These are phyloP conservation scores for Aspergillus bridgeri DNA, from an alignment of 495 filamentous ascomycete species.

Conservation along the genomic window DNA sequence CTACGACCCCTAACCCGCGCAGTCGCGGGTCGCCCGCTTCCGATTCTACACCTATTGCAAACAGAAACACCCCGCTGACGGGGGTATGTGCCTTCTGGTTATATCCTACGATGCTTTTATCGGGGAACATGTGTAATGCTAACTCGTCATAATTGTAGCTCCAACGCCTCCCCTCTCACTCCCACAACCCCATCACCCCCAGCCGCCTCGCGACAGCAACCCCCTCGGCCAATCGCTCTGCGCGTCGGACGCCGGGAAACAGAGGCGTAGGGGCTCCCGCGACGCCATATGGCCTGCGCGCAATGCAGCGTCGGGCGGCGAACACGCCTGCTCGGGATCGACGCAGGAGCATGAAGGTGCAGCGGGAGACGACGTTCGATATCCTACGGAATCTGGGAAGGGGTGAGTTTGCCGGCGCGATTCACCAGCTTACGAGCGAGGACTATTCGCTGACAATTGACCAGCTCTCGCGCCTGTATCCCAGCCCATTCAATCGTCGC, in stretches of 20 bases:
- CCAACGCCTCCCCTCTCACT: slow-evolving; percentile 36
- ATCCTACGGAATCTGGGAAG: slow-evolving; percentile 63
- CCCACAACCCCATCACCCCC: slow-evolving; percentile 38
- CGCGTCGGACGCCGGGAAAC: slow-evolving; percentile 35
- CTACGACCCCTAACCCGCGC: slow-evolving; percentile 37
- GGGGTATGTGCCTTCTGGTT: slow-evolving; percentile 22
- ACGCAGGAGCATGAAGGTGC: slow-evolving; percentile 60
- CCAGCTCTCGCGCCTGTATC: slow-evolving; percentile 57
- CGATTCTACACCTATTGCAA: slow-evolving; percentile 29
- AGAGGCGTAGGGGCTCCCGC: slow-evolving; percentile 43
- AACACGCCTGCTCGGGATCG: slow-evolving; percentile 68
- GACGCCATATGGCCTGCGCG: slow-evolving; percentile 71
- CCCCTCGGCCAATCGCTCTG: slow-evolving; percentile 35
- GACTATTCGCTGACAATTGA: background rate
- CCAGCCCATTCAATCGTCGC: slow-evolving; percentile 57
- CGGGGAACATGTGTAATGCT: background rate
- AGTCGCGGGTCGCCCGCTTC: slow-evolving; percentile 23
- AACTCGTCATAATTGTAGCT: slow-evolving; percentile 18
- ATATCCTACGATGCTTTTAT: background rate
- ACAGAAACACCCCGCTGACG: slow-evolving; percentile 34
- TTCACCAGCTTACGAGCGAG: too few species aligned
- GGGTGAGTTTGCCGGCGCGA: slow-evolving; percentile 28
- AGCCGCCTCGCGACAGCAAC: slow-evolving; percentile 35
- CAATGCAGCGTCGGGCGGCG: slow-evolving; percentile 71
- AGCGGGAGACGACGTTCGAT: slow-evolving; percentile 74